phyloP scores from a whole-genome alignment of 495 filamentous ascomycete genomes.

The Aspergillus avenaceus region DNA sequence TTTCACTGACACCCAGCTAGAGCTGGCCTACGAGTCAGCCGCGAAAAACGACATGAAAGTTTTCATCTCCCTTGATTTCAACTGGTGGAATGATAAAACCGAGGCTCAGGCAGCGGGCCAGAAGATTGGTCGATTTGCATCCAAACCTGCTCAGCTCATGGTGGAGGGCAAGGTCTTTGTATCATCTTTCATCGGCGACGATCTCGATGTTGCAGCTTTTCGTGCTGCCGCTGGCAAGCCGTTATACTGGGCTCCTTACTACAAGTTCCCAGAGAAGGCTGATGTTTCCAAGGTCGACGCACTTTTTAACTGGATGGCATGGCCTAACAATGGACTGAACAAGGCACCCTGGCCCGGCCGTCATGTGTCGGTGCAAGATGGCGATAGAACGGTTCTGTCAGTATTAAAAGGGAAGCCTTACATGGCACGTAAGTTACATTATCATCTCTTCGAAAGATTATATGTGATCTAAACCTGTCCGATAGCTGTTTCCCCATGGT shows the following conservation, averaged over 20 bases:
- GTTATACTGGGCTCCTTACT: constrained; percentile 53
- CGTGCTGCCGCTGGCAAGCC: constrained; percentile 36
- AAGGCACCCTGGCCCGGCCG: constrained; percentile 41
- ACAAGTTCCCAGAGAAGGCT: constrained; percentile 30
- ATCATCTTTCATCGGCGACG: constrained; percentile 49
- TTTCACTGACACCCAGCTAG: constrained; percentile 47
- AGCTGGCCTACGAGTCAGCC: constrained; percentile 52
- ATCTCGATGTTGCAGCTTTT: constrained; percentile 40
- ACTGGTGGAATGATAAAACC: constrained; percentile 34
- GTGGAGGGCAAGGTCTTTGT: constrained; percentile 52
- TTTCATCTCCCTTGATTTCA: constrained; percentile 58
- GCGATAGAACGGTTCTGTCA: constrained; percentile 40
- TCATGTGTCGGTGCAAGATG: constrained; percentile 36
- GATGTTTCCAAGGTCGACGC: constrained; percentile 37
- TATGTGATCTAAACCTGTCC: no score
- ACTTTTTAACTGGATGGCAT: constrained; percentile 56
- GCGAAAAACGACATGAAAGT: constrained; percentile 53
- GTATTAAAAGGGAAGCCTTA: constrained; percentile 48
- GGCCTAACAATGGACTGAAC: constrained; percentile 49
- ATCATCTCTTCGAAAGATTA: no score
- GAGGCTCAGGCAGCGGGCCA: constrained; percentile 37
- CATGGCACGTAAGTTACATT: constrained; percentile 37
- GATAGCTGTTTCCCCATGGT: constrained; percentile 35
- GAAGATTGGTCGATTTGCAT: constrained; percentile 43
- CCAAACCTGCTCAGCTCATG: constrained; percentile 45